Evolutionary conservation across 805 yeast genomes (phyloP).

Genomic region (Teunomyces cretensis): DNA sequence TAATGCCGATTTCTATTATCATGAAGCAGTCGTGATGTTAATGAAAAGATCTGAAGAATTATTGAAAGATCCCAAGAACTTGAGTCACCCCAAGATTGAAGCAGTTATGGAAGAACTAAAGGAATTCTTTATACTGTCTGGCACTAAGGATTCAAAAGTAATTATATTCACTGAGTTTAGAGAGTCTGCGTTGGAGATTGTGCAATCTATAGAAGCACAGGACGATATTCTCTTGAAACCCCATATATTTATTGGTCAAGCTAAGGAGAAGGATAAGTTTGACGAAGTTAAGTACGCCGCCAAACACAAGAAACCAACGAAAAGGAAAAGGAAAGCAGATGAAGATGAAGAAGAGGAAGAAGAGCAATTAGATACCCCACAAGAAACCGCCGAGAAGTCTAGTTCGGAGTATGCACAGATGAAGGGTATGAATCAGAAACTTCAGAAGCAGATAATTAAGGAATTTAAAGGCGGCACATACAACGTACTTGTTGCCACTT

Average conservation of each 20-base stretch:
- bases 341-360: conserved; percentile 26
- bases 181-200: conserved; percentile 87
- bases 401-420: conserved; percentile 76
- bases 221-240: conserved; percentile 45
- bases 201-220: conserved; percentile 54
- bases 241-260: conserved; percentile 91
- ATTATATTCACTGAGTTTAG: conserved; percentile 88
- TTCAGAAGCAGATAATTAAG: conserved; percentile 75
- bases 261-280: conserved; percentile 68
- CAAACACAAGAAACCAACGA: conserved; percentile 23
- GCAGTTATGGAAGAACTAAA: conserved; percentile 55
- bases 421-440: conserved; percentile 87
- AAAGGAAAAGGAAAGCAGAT: conserved; percentile 35
- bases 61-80: conserved; percentile 34
- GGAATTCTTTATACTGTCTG: conserved; percentile 49
- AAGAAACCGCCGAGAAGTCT: conserved; percentile 30
- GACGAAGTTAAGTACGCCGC: conserved; percentile 53
- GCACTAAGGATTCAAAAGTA: conserved; percentile 57
- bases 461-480: conserved; percentile 70
- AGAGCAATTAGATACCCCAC: conserved; percentile 7
- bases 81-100: conserved; percentile 75
- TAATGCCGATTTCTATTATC: conserved; percentile 61
- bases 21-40: conserved; percentile 46
- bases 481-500: conserved; percentile 89
- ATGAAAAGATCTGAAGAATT: conserved; percentile 45